phyloP scores from a whole-genome alignment of 441 rosid genomes.

The Lepidium campestre region DNA sequence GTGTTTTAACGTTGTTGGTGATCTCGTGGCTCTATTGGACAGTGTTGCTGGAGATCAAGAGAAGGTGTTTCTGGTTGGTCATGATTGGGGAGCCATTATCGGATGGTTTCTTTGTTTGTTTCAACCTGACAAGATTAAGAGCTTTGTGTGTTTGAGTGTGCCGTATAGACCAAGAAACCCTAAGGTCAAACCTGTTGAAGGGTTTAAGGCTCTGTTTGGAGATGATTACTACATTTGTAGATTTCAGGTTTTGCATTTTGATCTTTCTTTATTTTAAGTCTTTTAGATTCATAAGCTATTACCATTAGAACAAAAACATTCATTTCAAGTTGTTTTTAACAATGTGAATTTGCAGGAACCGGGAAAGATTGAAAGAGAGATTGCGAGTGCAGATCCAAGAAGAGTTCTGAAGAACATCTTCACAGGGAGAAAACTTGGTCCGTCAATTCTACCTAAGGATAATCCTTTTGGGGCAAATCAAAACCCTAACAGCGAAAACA shows the following conservation, averaged over 20 bases:
- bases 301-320: background rate
- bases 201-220: slow-evolving; percentile 50
- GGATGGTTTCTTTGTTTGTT: slow-evolving; percentile 76
- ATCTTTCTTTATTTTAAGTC: background rate
- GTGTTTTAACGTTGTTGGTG: slow-evolving; percentile 54
- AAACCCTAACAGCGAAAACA: background rate
- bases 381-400: slow-evolving; percentile 33
- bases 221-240: slow-evolving; percentile 83
- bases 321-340: background rate
- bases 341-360: slow-evolving; percentile 38
- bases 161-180: slow-evolving; percentile 66
- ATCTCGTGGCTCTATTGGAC: slow-evolving; percentile 53
- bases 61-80: slow-evolving; percentile 55
- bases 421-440: slow-evolving; percentile 38
- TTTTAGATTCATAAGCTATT: background rate
- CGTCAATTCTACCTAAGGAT: slow-evolving; percentile 39
- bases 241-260: slow-evolving; percentile 49
- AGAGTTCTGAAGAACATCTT: slow-evolving; percentile 34
- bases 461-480: slow-evolving; percentile 27
- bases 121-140: slow-evolving; percentile 57
- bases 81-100: slow-evolving; percentile 73
- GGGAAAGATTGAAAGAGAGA: slow-evolving; percentile 54
- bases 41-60: slow-evolving; percentile 47
- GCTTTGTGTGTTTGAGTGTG: slow-evolving; percentile 54
- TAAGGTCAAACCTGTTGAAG: slow-evolving; percentile 41